A percentile compares a stretch with the other conserved stretches of the same genome.
Conservation (phyloP, 106 monocot genomes). For the Acorus gramineus region DNA sequence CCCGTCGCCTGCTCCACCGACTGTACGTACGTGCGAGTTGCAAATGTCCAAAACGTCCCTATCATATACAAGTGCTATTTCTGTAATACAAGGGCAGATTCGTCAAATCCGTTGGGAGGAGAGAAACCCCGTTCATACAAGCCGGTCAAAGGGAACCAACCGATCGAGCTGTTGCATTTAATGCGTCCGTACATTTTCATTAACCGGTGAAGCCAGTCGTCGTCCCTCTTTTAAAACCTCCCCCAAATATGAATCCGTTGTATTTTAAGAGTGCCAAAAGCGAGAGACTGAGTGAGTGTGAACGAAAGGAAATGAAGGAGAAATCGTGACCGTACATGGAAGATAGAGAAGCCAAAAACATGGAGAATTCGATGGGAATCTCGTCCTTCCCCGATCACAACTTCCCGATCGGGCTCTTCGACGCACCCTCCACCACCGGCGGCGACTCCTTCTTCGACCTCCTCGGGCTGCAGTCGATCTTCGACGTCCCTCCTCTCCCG, state of each 20-base stretch:
- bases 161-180: conserved; percentile 21
- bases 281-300: conserved; percentile 1
- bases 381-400: conserved; percentile 7
- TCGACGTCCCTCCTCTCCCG: neutral
- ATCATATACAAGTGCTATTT: too few species aligned
- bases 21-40: neutral
- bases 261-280: conserved; percentile 4
- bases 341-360: conserved; percentile 3
- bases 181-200: conserved; percentile 14
- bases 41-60: too few species aligned
- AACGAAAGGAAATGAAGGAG: too few species aligned
- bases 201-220: conserved; percentile 13
- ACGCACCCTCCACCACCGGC: conserved; percentile 19
- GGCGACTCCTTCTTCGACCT: conserved; percentile 8
- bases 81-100: too few species aligned
- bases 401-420: conserved; percentile 18
- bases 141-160: too few species aligned
- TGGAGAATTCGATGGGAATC: conserved; percentile 13
- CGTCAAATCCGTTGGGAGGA: too few species aligned
- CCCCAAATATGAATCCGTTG: too few species aligned
- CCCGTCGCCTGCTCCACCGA: neutral
- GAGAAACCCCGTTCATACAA: conserved; percentile 1
- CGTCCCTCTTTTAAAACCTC: neutral
- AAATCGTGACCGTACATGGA: too few species aligned
- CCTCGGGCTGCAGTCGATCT: neutral